Conservation (phyloP, 805 yeast species). For the Barnettozyma pratensis region DNA sequence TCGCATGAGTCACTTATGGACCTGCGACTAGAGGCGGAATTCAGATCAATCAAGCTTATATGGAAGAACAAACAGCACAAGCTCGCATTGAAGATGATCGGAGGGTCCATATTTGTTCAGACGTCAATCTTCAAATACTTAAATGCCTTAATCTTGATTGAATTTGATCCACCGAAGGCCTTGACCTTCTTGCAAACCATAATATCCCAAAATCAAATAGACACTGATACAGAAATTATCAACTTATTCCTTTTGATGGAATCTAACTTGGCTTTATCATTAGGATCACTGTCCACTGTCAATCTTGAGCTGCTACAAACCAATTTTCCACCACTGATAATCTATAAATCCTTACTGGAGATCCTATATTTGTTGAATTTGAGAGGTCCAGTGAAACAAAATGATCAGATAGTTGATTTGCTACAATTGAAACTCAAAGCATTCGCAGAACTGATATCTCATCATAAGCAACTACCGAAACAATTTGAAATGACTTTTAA, state of each 20-base stretch:
- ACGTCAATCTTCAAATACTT: constrained; percentile 6
- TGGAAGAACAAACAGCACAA: constrained; percentile 3
- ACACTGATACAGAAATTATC: constrained; percentile 1
- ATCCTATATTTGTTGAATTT: constrained; percentile 1
- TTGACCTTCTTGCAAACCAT: constrained; percentile 3
- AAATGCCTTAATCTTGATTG: constrained; percentile 1
- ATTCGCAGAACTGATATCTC: constrained; percentile 5
- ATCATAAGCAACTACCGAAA: background rate
- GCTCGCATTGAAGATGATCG: constrained; percentile 5
- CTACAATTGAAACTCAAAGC: constrained; percentile 2
- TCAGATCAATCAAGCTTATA: background rate
- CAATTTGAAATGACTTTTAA: background rate
- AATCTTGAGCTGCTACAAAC: constrained; percentile 1
- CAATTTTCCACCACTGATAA: background rate
- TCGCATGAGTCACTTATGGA: constrained; percentile 13
- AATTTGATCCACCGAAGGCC: constrained; percentile 6
- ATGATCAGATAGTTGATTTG: background rate
- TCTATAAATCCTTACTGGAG: constrained; percentile 1
- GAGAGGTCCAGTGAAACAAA: background rate
- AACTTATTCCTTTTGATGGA: constrained; percentile 8
- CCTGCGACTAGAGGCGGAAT: constrained; percentile 5
- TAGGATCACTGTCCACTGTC: constrained; percentile 2
- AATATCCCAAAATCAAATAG: background rate
- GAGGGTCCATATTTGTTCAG: background rate
- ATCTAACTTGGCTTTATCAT: background rate